Conservation (phyloP, 1,284 basidiomycete species). For the Cutaneotrichosporon cavernicola region DNA sequence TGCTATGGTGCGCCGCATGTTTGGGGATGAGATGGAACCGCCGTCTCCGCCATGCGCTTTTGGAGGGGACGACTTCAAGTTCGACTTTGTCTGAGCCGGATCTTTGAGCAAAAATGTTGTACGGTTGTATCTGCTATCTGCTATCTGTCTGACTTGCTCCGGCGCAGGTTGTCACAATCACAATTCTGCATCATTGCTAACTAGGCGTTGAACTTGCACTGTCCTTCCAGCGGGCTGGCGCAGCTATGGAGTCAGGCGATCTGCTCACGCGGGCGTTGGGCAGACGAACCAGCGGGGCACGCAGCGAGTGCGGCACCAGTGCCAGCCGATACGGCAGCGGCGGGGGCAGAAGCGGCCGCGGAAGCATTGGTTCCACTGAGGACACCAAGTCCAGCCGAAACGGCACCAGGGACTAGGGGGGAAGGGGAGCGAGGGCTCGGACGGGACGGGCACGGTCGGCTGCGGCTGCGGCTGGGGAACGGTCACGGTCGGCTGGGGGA, state of each 20-base stretch:
- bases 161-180: neutral
- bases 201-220: neutral
- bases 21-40: neutral
- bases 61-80: constrained; percentile 14
- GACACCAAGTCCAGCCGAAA: neutral
- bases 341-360: neutral
- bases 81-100: neutral
- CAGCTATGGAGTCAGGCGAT: neutral
- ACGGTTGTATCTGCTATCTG: constrained; percentile 5
- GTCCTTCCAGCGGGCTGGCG: constrained; percentile 1
- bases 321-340: neutral
- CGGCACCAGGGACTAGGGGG: neutral
- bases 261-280: neutral
- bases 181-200: neutral
- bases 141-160: neutral
- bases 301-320: neutral
- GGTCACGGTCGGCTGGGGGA: neutral
- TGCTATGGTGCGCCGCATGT: neutral
- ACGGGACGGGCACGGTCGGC: neutral
- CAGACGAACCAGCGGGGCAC: neutral
- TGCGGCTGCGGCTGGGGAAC: too few species aligned
- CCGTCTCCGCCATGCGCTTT: constrained; percentile 11
- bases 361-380: neutral
- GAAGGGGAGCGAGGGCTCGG: too few species aligned
- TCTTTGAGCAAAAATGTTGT: neutral